Percentiles rank a stretch among this genome's conserved stretches.
Conservation (phyloP, 1,139 yeast species). For the Meyerozyma athensensis region DNA sequence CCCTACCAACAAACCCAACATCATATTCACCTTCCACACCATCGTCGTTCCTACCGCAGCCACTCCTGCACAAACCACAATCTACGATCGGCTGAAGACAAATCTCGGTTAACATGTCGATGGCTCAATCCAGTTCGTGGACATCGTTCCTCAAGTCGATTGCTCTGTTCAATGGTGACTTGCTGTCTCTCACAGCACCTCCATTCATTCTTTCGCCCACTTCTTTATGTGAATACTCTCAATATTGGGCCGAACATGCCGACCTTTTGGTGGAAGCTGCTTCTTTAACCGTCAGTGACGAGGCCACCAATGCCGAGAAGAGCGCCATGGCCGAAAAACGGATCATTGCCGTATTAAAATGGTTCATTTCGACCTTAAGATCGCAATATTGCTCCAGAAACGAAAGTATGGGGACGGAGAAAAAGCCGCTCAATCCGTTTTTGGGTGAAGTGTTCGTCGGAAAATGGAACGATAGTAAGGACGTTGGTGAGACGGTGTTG, state of each 20-base stretch:
- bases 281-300: slow-evolving; percentile 35
- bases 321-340: slow-evolving; percentile 54
- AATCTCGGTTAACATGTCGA: slow-evolving; percentile 15
- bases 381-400: slow-evolving; percentile 92
- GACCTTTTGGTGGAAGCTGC: slow-evolving; percentile 74
- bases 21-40: no score
- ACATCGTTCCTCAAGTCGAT: slow-evolving; percentile 84
- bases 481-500: slow-evolving; percentile 65
- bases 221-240: slow-evolving; percentile 85
- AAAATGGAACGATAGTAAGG: slow-evolving; percentile 54
- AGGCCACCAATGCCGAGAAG: slow-evolving; percentile 25
- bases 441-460: slow-evolving; percentile 91
- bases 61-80: not conserved
- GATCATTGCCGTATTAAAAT: slow-evolving; percentile 74
- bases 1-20: no score
- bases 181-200: slow-evolving; percentile 92
- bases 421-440: slow-evolving; percentile 93
- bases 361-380: slow-evolving; percentile 89
- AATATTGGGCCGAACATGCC: slow-evolving; percentile 91
- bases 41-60: no score
- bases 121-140: slow-evolving; percentile 55
- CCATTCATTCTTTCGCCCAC: slow-evolving; percentile 94
- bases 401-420: slow-evolving; percentile 87
- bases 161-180: slow-evolving; percentile 91
- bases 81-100: not conserved